Base-by-base conservation (phyloP, 1,139 yeast species). In the Eremothecium gossypii region DNA sequence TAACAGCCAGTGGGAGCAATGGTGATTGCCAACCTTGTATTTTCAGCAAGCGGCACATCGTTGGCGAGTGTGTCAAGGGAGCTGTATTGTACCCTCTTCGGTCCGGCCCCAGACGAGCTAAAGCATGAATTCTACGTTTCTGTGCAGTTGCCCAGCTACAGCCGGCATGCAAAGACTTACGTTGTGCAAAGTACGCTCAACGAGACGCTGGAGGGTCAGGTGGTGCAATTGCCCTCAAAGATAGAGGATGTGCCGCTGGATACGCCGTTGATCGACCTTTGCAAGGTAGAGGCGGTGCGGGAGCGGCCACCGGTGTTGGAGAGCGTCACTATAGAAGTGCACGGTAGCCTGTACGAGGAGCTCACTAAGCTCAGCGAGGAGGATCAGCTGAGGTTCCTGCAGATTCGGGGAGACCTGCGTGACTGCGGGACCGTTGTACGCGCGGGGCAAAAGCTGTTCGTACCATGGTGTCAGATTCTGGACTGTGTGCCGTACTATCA, bases 371-470 rank as follows among this genome's bases (percentile, higher is more conserved):
- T 54, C 10, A 41, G 48, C 1, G 31, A 44, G 5, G 32, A 43
- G 3, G 56, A 58, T 7, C 45, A 50, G 28, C 30, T 49, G 10
- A 41, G 48, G 27, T 58, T 54, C 31, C 14, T 60, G 7, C 44
- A 44, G 11, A 23, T 47, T 11, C 58, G 55, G 39, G 54, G 46
- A 36, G 46, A 46, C 10, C 38, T 60, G 2, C 33, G 39, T n/a
- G 30, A 45, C 26, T 28, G 30, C 8, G 29, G 27, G 27, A 48
- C 59, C 2, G 49, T 58, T 6, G 12, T 60, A 6, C 49, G 44
- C 27, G 33, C 33, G 9, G 48, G 50, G 6, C 51, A 49, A 20
- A 17, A 35, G 4, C n/a, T 55, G 4, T 44, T 46, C 20, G 45
- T 48, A 10, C 31, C 43, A 8, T 48, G 51, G 49, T 54, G 59